Conservation (phyloP, 2,329 filamentous ascomycete genomes). For the Berkeleyomyces rouxiae region DNA sequence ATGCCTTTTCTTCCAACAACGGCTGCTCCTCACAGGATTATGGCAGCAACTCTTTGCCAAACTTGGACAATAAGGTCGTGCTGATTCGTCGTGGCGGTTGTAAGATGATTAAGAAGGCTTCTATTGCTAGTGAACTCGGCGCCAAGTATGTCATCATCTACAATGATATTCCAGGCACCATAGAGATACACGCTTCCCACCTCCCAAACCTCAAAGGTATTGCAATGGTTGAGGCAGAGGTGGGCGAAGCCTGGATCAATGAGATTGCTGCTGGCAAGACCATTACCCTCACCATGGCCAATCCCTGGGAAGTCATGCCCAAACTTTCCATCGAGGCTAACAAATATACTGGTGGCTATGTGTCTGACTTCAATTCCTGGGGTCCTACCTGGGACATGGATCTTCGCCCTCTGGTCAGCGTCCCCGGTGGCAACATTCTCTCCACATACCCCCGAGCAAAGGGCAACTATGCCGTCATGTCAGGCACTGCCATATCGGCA, state of each 20-base stretch:
- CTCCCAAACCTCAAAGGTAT: constrained; percentile 22
- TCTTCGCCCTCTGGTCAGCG: constrained; percentile 37
- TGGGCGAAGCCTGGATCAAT: constrained; percentile 29
- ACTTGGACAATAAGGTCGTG: constrained; percentile 40
- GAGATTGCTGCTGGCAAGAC: constrained; percentile 27
- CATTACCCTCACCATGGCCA: constrained; percentile 28
- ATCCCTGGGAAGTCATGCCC: constrained; percentile 23
- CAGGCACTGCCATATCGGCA: constrained; percentile 44
- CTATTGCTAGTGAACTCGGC: constrained; percentile 35
- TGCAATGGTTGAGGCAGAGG: constrained; percentile 26
- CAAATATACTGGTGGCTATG: constrained; percentile 30
- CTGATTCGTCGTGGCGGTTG: constrained; percentile 44
- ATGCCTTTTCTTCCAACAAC: constrained; percentile 31
- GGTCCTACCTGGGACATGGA: constrained; percentile 43
- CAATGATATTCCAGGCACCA: constrained; percentile 31
- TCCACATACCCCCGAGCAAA: constrained; percentile 31
- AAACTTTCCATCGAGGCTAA: constrained; percentile 23
- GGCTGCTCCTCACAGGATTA: constrained; percentile 35
- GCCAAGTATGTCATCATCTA: constrained; percentile 46
- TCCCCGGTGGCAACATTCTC: constrained; percentile 40
- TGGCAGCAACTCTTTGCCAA: constrained; percentile 27
- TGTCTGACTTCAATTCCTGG: constrained; percentile 40
- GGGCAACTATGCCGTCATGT: constrained; percentile 31
- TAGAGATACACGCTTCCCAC: constrained; percentile 20
- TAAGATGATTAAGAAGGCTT: constrained; percentile 36